Conservation (phyloP, 140 eudicot genomes). For the Erigeron philadelphicus region DNA sequence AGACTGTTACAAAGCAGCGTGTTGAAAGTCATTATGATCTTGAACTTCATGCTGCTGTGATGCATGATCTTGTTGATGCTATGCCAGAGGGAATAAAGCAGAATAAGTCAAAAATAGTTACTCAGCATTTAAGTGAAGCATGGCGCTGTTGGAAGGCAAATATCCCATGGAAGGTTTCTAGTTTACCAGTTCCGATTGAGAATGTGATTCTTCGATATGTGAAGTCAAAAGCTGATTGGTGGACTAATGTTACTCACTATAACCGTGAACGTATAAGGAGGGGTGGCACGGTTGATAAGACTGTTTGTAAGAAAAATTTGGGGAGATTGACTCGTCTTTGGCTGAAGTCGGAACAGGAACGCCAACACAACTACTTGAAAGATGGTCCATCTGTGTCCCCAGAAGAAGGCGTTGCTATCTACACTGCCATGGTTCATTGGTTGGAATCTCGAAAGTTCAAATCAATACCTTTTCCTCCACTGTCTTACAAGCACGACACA, state of each 20-base stretch:
- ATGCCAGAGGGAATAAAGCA: conserved; percentile 99
- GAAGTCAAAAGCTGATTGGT: conserved; percentile 78
- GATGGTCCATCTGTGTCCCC: conserved; percentile 99
- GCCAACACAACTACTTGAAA: conserved; percentile 92
- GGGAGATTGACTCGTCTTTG: conserved; percentile 93
- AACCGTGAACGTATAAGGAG: conserved; percentile 92
- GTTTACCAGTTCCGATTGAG: conserved; percentile 92
- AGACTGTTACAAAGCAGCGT: conserved; percentile 97
- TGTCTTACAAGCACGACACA: conserved; percentile 98
- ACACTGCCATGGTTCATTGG: too few relatives aligned
- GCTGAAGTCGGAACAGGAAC: conserved; percentile 98
- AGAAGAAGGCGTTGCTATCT: conserved; percentile 78
- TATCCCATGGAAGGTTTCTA: conserved; percentile 99
- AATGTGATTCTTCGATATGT: conserved; percentile 96
- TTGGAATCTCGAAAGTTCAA: too few relatives aligned
- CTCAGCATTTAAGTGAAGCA: conserved; percentile 98
- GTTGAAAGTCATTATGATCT: conserved; percentile 95
- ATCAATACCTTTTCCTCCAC: conserved; percentile 85
- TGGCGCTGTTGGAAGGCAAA: conserved; percentile 99
- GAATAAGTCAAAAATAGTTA: conserved; percentile 82
- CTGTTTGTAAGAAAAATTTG: conserved; percentile 95
- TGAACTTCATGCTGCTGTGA: conserved; percentile 98
- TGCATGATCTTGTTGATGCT: conserved; percentile 98
- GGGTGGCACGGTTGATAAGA: conserved; percentile 98
- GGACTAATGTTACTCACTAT: conserved; percentile 49